Conservation (phyloP, 345 rosid genomes). For the Bruguiera sexangula region DNA sequence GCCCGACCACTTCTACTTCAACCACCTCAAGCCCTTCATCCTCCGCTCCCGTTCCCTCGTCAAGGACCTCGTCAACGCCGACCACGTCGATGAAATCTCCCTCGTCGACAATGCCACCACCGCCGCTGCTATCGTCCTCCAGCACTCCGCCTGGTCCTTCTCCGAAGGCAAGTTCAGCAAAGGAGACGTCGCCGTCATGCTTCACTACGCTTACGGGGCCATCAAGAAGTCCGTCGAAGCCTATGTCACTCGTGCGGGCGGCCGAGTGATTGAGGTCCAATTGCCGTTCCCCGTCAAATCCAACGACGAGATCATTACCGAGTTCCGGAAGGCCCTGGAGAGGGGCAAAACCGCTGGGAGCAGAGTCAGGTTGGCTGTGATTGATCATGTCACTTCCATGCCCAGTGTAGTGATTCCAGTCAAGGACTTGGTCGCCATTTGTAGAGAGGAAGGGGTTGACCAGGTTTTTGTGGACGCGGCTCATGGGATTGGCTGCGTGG, state of each 20-base stretch:
- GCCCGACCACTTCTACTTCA: slow-evolving; percentile 72
- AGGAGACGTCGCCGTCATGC: slow-evolving; percentile 82
- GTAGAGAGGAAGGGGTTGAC: slow-evolving; percentile 83
- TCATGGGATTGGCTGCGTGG: slow-evolving; percentile 89
- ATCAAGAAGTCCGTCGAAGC: slow-evolving; percentile 91
- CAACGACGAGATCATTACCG: slow-evolving; percentile 49
- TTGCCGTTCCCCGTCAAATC: slow-evolving; percentile 81
- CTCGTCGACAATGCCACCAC: slow-evolving; percentile 96
- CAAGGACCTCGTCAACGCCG: slow-evolving; percentile 64
- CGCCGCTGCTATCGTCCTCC: slow-evolving; percentile 80
- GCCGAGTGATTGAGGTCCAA: slow-evolving; percentile 78
- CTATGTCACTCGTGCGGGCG: slow-evolving; percentile 81
- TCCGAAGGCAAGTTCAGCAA: slow-evolving; percentile 53
- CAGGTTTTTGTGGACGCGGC: slow-evolving; percentile 94
- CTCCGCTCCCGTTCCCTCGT: slow-evolving; percentile 50
- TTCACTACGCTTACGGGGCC: slow-evolving; percentile 83
- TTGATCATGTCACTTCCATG: slow-evolving; percentile 95
- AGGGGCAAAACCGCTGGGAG: slow-evolving; percentile 62
- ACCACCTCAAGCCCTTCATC: slow-evolving; percentile 50
- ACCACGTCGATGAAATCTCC: slow-evolving; percentile 62
- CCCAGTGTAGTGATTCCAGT: slow-evolving; percentile 86
- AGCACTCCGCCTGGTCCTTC: slow-evolving; percentile 65
- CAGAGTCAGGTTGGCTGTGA: slow-evolving; percentile 77
- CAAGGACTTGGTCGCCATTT: slow-evolving; percentile 70
- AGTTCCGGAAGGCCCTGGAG: slow-evolving; percentile 60